A percentile compares a stretch with the other conserved stretches of the same genome.
Evolutionary conservation across 352 stramenopile species (phyloP).

Genomic region (Poterioochromonas sp.): DNA sequence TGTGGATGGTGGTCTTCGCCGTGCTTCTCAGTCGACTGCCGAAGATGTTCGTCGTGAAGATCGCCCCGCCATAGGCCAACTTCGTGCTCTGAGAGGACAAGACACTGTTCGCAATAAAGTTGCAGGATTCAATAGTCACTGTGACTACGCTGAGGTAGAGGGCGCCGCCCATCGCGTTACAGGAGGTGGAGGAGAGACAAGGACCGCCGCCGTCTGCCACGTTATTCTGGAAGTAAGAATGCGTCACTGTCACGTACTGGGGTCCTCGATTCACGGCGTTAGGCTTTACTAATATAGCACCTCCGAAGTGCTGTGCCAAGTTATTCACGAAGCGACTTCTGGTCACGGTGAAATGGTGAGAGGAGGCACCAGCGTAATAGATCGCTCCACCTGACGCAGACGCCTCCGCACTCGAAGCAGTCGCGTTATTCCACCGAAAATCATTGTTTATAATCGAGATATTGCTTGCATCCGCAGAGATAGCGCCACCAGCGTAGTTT

Average conservation of each 20-base stretch:
- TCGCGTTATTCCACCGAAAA: not conserved
- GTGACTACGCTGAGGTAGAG: not conserved
- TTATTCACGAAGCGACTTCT: not conserved
- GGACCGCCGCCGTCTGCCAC: not conserved
- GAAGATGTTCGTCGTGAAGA: not conserved
- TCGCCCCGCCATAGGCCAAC: slow-evolving; percentile 5
- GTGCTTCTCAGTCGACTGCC: not conserved
- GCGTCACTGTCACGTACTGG: not conserved
- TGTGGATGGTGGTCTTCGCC: not conserved
- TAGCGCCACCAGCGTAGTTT: not conserved
- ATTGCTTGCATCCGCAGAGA: not conserved
- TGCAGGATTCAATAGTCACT: not conserved
- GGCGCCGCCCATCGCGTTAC: not conserved
- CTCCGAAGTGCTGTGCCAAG: not conserved
- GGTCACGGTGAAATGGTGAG: not conserved
- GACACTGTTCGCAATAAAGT: not conserved
- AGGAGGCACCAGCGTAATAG: not conserved
- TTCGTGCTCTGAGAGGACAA: not conserved
- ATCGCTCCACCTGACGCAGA: not conserved
- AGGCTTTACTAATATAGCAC: not conserved
- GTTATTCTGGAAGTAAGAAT: slow-evolving; percentile 15
- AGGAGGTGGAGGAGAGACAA: not conserved
- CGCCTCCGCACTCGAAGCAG: not conserved
- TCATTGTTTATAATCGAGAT: not conserved
- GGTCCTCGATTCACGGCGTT: not conserved